phyloP scores from a whole-genome alignment of 2,329 filamentous ascomycete species.

The Sordariomycetes sp. region DNA sequence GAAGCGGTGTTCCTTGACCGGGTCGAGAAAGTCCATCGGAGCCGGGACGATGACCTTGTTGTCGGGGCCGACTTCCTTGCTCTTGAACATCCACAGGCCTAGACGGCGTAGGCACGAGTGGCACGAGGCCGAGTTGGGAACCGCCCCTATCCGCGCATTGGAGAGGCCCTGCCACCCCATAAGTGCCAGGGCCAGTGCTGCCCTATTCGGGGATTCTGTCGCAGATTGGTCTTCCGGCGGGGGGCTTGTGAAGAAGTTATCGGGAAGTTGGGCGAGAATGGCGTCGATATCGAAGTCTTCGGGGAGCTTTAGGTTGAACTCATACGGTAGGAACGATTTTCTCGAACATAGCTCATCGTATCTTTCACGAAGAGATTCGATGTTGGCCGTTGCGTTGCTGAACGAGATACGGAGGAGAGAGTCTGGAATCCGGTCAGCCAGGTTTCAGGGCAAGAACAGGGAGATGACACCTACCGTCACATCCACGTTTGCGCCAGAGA shows the following conservation, averaged over 20 bases:
- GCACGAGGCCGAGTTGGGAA: slow-evolving; percentile 68
- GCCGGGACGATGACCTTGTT: slow-evolving; percentile 45
- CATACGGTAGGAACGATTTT: slow-evolving; percentile 47
- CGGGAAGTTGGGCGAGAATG: slow-evolving; percentile 37
- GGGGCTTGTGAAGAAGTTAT: slow-evolving; percentile 41
- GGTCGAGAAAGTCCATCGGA: slow-evolving; percentile 57
- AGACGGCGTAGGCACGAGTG: slow-evolving; percentile 78
- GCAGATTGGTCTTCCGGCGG: slow-evolving; percentile 14
- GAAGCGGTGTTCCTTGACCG: slow-evolving; percentile 63
- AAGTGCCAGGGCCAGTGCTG: slow-evolving; percentile 58
- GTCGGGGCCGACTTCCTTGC: slow-evolving; percentile 51
- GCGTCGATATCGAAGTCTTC: slow-evolving; percentile 38
- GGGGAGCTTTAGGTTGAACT: slow-evolving; percentile 50
- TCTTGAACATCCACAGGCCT: slow-evolving; percentile 89
- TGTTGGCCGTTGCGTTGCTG: slow-evolving; percentile 46
- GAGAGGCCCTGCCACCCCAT: slow-evolving; percentile 66
- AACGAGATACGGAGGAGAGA: slow-evolving; percentile 52
- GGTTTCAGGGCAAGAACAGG: too few species aligned
- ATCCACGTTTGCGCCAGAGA: slow-evolving; percentile 79
- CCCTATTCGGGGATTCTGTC: slow-evolving; percentile 36
- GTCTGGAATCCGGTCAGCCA: slow-evolving; percentile 29
- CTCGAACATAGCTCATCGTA: slow-evolving; percentile 52
- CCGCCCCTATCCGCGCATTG: slow-evolving; percentile 42
- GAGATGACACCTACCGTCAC: slow-evolving; percentile 52
- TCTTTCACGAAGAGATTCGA: slow-evolving; percentile 48